Percentiles rank a stretch among this genome's conserved stretches.
These are phyloP conservation scores for Alternaria sp. DNA, from an alignment of 2,329 filamentous ascomycete species.

Conservation along the genomic window DNA sequence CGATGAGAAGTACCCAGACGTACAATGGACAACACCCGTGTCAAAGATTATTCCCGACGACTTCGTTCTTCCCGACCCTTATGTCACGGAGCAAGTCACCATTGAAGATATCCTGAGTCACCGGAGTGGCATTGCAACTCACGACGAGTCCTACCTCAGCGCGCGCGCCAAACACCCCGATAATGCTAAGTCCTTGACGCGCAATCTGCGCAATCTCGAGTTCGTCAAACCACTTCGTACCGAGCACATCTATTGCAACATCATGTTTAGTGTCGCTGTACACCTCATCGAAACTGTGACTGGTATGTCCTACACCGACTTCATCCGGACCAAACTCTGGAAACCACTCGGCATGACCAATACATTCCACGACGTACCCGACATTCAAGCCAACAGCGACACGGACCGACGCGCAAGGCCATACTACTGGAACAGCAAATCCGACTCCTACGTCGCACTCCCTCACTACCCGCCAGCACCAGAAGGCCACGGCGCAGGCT, in stretches of 20 bases:
- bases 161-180: not conserved
- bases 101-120: not conserved
- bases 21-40: not conserved
- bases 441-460: not conserved
- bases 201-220: slow-evolving; percentile 53
- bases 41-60: not conserved
- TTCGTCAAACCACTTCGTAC: slow-evolving; percentile 52
- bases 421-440: not conserved
- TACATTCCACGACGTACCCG: not conserved
- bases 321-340: not conserved
- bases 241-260: slow-evolving; percentile 59
- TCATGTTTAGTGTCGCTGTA: slow-evolving; percentile 59
- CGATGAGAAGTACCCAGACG: not conserved
- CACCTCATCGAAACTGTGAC: slow-evolving; percentile 56
- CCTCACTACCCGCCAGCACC: slow-evolving; percentile 13
- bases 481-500: slow-evolving; percentile 32
- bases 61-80: not conserved
- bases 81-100: not conserved
- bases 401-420: not conserved
- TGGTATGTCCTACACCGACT: slow-evolving; percentile 13
- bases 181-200: slow-evolving; percentile 16
- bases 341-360: not conserved
- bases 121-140: not conserved
- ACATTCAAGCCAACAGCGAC: not conserved
- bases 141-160: not conserved